Base-by-base conservation (phyloP, 257 asterid genomes). In the Cordia subcordata region DNA sequence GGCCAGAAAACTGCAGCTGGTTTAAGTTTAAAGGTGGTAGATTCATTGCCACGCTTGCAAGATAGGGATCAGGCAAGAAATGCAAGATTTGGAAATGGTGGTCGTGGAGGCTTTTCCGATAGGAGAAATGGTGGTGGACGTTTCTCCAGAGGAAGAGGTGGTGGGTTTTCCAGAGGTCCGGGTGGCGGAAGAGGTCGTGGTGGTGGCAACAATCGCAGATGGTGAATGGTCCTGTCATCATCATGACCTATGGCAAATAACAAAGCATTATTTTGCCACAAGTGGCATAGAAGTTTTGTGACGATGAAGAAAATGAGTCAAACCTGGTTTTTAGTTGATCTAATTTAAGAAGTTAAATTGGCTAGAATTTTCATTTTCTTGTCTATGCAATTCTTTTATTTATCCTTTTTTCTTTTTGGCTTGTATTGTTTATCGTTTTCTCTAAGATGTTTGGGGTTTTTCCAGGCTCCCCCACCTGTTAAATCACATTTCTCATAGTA, bases 1-100 rank as follows among this genome's bases (percentile, higher is more conserved):
- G 99, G 95, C 17, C 65, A 72, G 39, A 74, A 76, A 53, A 85
- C 78, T 71, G 85, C 89, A 4, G 74, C 74, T 40, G 96, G 90
- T 42, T 80, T 93, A 68, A 85, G 47, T 49, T 64, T 93, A 56
- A 81, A 80, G 63, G 86, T 80, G 49, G 94, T 89, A 57, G 77
- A 70, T 52, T 14, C 64, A 45, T 62, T 93, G 69, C 99, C 99
- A 10, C 67, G 38, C 9, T 73, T 93, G 73, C 93, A 83, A 80
- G 94, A 84, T 50, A 82, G 81, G 69, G 97, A 86, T 33, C 82
- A 58, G 57, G 19, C 75, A 4, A 72, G 82, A 61, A 64, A 60
- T 14, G 76, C 78, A 59, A 79, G 96, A 65, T 88, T 69, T 62
- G 82, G 82, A 8, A 61, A 78, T 33, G 65, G 77, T 35, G 85